These are phyloP conservation scores for Nidula microcarpa DNA, from an alignment of 768 basidiomycete species.

Conservation along the genomic window DNA sequence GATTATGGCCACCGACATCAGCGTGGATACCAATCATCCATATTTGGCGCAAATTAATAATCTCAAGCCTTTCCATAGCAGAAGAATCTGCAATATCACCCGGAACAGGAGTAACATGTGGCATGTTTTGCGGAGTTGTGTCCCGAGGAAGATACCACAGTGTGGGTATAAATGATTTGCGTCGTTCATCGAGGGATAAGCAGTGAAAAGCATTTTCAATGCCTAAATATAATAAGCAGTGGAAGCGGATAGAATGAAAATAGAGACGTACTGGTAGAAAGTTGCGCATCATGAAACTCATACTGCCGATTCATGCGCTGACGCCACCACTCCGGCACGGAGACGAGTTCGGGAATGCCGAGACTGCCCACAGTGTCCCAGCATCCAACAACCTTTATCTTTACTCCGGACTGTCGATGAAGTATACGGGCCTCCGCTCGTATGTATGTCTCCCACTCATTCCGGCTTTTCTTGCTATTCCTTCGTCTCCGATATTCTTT, in stretches of 20 bases:
- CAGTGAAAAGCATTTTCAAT: not conserved
- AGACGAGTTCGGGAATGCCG: not conserved
- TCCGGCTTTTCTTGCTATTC: not conserved
- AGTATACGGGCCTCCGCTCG: not conserved
- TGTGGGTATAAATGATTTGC: not conserved
- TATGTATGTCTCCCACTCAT: not conserved
- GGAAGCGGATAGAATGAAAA: not conserved
- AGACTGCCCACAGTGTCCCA: not conserved
- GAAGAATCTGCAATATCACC: not conserved
- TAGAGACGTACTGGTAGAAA: not conserved
- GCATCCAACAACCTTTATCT: not conserved
- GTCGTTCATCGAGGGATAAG: not conserved
- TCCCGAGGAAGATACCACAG: not conserved
- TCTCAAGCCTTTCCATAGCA: not conserved
- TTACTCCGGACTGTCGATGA: not conserved
- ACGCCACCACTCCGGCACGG: not conserved
- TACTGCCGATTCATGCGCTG: not conserved
- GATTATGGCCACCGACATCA: not conserved
- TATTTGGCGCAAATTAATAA: not conserved
- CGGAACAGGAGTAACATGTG: not conserved
- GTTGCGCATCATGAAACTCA: not conserved
- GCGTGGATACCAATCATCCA: not conserved
- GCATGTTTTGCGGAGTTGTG: not conserved
- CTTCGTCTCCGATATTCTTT: not conserved
- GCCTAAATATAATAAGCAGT: not conserved